Evolutionary conservation across 257 asterid genomes (phyloP).

Genomic region (Solanum chiquidenum): DNA sequence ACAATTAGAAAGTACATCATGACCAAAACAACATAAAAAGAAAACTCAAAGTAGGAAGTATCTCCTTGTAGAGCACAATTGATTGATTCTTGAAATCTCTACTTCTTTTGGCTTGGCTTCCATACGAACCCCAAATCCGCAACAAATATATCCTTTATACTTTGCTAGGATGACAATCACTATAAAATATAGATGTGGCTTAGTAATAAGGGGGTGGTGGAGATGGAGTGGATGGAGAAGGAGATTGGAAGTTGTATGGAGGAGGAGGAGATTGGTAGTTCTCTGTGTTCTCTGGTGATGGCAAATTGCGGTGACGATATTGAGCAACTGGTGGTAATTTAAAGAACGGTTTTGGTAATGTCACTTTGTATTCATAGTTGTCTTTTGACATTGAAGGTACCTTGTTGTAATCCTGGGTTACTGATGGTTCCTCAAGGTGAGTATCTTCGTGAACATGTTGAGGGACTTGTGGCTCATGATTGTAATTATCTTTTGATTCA

Average conservation of each 20-base stretch:
- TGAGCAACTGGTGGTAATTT: background rate
- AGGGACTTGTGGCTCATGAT: background rate
- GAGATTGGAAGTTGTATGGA: background rate
- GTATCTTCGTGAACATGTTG: background rate
- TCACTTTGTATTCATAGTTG: background rate
- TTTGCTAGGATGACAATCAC: too few species aligned
- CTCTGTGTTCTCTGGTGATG: background rate
- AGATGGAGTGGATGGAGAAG: background rate
- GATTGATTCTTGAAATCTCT: background rate
- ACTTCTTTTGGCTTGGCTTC: background rate
- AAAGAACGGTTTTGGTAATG: background rate
- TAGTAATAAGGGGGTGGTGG: background rate
- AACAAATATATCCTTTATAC: too few species aligned
- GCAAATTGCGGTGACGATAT: background rate
- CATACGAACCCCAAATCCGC: background rate
- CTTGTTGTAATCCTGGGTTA: background rate
- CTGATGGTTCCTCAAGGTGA: background rate
- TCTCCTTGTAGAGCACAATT: background rate
- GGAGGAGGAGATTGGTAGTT: background rate
- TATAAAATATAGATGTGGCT: background rate
- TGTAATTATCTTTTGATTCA: background rate
- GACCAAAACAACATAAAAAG: background rate
- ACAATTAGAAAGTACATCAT: background rate
- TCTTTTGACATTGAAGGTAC: background rate
- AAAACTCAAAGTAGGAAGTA: background rate